Percentiles rank a stretch among this genome's conserved stretches.
Evolutionary conservation across 202 grass and related monocot genomes (phyloP).

Genomic region (Thinopyrum obtusiflorum): DNA sequence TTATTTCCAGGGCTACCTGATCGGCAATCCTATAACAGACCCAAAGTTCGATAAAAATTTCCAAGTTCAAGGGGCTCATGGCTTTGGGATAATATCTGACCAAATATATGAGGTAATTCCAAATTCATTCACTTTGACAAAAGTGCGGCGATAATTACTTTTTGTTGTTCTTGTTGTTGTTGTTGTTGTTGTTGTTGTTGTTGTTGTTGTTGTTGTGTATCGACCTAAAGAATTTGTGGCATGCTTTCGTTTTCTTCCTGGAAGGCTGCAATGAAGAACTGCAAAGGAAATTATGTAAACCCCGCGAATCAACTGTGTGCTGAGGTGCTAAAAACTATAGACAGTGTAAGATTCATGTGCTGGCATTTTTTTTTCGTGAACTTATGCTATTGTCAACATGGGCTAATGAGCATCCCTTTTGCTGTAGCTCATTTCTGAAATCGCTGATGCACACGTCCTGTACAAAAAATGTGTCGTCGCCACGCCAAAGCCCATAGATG

Average conservation of each 20-base stretch:
- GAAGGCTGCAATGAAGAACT: background rate
- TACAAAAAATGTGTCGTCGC: constrained; percentile 17
- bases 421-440: constrained; percentile 40
- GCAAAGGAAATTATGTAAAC: constrained; percentile 21
- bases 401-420: background rate
- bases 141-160: background rate
- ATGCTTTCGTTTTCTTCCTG: background rate
- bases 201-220: background rate
- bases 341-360: constrained; percentile 20
- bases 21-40: constrained; percentile 44
- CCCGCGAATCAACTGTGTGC: constrained; percentile 21
- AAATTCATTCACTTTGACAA: background rate
- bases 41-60: constrained; percentile 26
- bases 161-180: too few species aligned
- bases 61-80: constrained; percentile 27
- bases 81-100: constrained; percentile 58
- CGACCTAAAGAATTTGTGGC: background rate
- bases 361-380: background rate
- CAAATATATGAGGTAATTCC: constrained; percentile 47
- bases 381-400: background rate
- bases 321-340: constrained; percentile 6
- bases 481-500: background rate
- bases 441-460: background rate
- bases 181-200: background rate
- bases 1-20: constrained; percentile 46